phyloP scores from a whole-genome alignment of 306 rosid genomes.

The Cucumis cinereus region DNA sequence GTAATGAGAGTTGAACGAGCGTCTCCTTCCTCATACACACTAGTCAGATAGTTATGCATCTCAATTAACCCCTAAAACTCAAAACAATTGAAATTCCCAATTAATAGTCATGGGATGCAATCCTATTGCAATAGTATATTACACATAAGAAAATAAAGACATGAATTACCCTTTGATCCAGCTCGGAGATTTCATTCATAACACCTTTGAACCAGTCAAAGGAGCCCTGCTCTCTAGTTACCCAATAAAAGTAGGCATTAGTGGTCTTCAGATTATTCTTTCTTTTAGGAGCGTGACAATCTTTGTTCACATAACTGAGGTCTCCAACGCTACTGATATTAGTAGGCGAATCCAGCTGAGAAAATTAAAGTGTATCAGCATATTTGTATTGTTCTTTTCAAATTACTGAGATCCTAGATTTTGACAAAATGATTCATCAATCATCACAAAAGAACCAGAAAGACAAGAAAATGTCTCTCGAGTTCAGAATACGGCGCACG shows the following conservation, averaged over 20 bases:
- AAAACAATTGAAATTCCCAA: not conserved
- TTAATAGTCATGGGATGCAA: not conserved
- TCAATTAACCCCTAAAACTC: conserved; percentile 79
- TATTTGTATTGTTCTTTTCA: not conserved
- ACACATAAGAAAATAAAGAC: not conserved
- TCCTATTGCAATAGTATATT: not conserved
- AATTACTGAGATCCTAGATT: not conserved
- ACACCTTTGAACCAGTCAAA: conserved; percentile 99
- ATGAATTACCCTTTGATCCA: conserved; percentile 74
- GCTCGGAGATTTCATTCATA: conserved; percentile 94
- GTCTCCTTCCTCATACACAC: conserved; percentile 97
- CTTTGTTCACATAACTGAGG: conserved; percentile 40
- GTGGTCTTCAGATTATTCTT: conserved; percentile 75
- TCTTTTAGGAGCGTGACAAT: conserved; percentile 41
- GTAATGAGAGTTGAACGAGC: conserved; percentile 98
- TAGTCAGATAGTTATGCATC: conserved; percentile 99
- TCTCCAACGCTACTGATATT: conserved; percentile 55
- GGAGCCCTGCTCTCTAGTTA: conserved; percentile 97
- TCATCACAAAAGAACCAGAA: not conserved
- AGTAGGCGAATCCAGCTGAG: conserved; percentile 49
- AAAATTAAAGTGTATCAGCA: not conserved
- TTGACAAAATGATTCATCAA: not conserved
- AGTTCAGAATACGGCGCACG: not conserved
- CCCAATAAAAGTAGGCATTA: conserved; percentile 96
- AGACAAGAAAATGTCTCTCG: not conserved